A percentile compares a stretch with the other conserved stretches of the same genome.
phyloP scores from a whole-genome alignment of 192 early-diverging fungal genomes.

The Cladochytrium replicatum region DNA sequence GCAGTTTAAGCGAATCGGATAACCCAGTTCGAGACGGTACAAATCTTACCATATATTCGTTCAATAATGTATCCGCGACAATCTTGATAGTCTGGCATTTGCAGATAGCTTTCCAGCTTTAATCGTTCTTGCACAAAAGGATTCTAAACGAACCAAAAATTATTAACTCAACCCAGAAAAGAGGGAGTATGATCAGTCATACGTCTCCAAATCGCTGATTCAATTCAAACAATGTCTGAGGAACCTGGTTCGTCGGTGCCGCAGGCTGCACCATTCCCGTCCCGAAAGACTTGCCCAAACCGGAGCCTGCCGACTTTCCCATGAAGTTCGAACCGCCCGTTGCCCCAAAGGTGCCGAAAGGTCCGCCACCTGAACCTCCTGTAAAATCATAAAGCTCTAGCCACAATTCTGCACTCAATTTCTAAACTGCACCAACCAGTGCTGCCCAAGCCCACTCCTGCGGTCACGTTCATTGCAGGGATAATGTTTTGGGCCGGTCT shows the following conservation, averaged over 20 bases:
- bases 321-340: neutral
- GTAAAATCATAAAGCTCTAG: neutral
- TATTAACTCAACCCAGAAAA: no score
- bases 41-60: conserved; percentile 23
- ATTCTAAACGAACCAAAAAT: conserved; percentile 8
- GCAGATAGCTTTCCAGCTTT: conserved; percentile 31
- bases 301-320: neutral
- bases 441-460: neutral
- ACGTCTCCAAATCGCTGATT: conserved; percentile 12
- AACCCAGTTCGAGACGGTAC: neutral
- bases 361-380: neutral
- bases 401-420: conserved; percentile 6
- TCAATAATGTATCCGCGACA: conserved; percentile 25
- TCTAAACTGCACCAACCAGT: conserved; percentile 7
- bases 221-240: conserved; percentile 15
- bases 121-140: conserved; percentile 27
- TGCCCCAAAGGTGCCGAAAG: neutral
- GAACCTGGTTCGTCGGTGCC: neutral
- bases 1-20: neutral
- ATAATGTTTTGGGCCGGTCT: neutral
- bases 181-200: no score
- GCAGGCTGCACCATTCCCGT: conserved; percentile 1
- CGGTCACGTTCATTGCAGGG: neutral
- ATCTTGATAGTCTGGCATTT: conserved; percentile 16
- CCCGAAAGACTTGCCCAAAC: neutral